These are phyloP conservation scores for Pezicula neosporulosa DNA, from an alignment of 2,329 filamentous ascomycete species.

Conservation along the genomic window DNA sequence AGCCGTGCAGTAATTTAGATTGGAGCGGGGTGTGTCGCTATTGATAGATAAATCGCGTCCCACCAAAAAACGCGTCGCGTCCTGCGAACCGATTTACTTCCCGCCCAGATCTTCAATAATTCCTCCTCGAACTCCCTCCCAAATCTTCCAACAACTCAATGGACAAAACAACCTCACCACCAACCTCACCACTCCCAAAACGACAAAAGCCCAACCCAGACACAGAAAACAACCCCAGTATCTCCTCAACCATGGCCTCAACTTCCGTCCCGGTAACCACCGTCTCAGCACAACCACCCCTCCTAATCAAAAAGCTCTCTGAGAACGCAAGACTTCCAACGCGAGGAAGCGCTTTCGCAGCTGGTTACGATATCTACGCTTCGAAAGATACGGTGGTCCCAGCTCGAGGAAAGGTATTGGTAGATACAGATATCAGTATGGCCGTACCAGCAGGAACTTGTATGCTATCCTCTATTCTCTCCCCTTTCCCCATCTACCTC, in stretches of 20 bases:
- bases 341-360: conserved; percentile 82
- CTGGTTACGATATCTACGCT: conserved; percentile 91
- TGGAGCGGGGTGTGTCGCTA: no score
- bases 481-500: neutral
- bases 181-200: conserved; percentile 25
- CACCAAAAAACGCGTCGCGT: no score
- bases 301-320: conserved; percentile 77
- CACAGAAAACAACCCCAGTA: neutral
- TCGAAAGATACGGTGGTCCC: conserved; percentile 73
- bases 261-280: conserved; percentile 14
- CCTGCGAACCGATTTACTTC: no score
- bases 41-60: no score
- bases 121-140: no score
- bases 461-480: conserved; percentile 44
- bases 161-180: conserved; percentile 17
- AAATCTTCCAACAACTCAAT: neutral
- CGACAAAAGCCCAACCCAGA: conserved; percentile 22
- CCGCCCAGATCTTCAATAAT: no score
- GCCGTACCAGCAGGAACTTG: conserved; percentile 88
- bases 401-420: conserved; percentile 76
- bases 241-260: conserved; percentile 8
- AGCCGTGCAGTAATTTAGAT: no score
- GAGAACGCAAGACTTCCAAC: conserved; percentile 78
- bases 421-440: conserved; percentile 89
- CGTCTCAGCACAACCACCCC: conserved; percentile 17